phyloP scores from a whole-genome alignment of 2,329 filamentous ascomycete species.

The Ilyonectria destructans region DNA sequence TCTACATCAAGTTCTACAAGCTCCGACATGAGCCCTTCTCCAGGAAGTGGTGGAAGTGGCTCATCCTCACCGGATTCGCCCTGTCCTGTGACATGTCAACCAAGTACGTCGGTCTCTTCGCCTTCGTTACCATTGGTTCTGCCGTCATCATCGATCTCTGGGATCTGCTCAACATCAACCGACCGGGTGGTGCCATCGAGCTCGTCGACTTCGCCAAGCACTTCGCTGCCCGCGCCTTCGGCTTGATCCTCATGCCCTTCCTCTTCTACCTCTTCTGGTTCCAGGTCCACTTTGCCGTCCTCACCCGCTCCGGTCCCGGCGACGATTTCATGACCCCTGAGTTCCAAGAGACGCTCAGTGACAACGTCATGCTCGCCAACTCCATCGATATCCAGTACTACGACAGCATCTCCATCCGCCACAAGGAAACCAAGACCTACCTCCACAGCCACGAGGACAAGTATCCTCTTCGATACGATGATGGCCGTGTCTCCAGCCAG shows the following conservation, averaged over 20 bases:
- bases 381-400: constrained; percentile 91
- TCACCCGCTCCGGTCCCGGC: constrained; percentile 90
- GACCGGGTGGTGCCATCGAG: constrained; percentile 84
- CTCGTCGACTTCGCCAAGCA: constrained; percentile 89
- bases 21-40: constrained; percentile 89
- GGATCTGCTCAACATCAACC: constrained; percentile 92
- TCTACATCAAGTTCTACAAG: constrained; percentile 99
- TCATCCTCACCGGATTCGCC: constrained; percentile 93
- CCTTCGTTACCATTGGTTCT: constrained; percentile 96
- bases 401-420: constrained; percentile 87
- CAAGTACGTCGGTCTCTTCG: constrained; percentile 97
- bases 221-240: constrained; percentile 88
- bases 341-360: constrained; percentile 96
- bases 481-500: constrained; percentile 97
- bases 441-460: constrained; percentile 92
- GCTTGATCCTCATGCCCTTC: constrained; percentile 92
- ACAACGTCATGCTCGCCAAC: constrained; percentile 93
- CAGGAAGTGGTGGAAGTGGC: constrained; percentile 99
- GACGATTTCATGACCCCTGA: constrained; percentile 99
- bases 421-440: constrained; percentile 98
- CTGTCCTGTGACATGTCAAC: constrained; percentile 98
- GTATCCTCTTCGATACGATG: constrained; percentile 96
- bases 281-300: constrained; percentile 97
- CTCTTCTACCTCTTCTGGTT: constrained; percentile 99
- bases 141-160: constrained; percentile 96